Base-by-base conservation (phyloP, 2,329 filamentous ascomycete genomes). In the Penicillium sp. region DNA sequence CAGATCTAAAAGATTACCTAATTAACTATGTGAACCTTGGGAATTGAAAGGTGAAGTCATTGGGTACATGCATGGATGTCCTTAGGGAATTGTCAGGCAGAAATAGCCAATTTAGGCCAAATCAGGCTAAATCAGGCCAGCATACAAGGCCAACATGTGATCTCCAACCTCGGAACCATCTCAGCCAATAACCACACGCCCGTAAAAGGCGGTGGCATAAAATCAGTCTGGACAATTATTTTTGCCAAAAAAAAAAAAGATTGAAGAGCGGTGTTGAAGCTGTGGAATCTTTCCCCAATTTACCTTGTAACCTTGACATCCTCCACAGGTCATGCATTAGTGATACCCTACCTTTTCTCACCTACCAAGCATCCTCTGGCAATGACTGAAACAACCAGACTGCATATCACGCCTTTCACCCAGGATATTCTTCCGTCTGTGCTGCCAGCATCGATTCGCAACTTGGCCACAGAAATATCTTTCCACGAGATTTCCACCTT, bases 331-430 rank as follows among this genome's bases (percentile, higher is more conserved):
- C 21, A 54, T 54, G 55, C 35, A 54, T 48, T 21, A 42, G 27
- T 48, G 33, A 52, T 46, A 52, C n/a, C 37, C 27, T 25, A 35
- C 15, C 21, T 12, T 17, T 37, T 31, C 6, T 37, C 12, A 43
- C 7, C 19, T 45, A 56, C 48, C 6, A 47, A 47, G 17, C 12
- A 19, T 37, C 9, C 19, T 23, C 59, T 60, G 57, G 63, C 67
- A 62, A 77, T 76, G 75, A 71, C 68, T 54, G 61, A 64, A 57
- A 48, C 50, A 13, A 77, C 71, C 54, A 85, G 91, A 67, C 84
- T 99, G 53, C 91, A 99, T 77, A 94, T 99, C 67, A 89, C 90
- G 17, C 94, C 94, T 48, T 84, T 99, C 66, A 91, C 88, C 68
- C 80, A 88, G 40, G 85, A 88, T 8, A 84, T 97, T 19, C 80